Base-by-base conservation (phyloP, 495 filamentous ascomycete species). In the Neurospora sublineolata region DNA sequence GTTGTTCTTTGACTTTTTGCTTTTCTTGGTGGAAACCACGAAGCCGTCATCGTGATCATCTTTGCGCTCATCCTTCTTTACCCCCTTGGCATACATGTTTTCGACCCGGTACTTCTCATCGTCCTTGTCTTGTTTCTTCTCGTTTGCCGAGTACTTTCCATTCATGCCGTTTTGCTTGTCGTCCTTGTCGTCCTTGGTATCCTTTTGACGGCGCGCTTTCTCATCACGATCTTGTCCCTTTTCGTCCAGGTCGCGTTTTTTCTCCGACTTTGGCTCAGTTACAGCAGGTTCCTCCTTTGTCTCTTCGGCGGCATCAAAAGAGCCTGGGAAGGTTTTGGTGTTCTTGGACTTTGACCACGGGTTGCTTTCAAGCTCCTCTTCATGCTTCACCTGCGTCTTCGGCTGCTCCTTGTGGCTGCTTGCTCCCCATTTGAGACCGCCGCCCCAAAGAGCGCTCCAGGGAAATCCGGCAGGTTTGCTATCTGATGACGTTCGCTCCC, bases 301-400 rank as follows among this genome's bases (percentile, higher is more conserved):
- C 23, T 36, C 77, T 39, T 80, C 79, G 8, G 73, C 37, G 58
- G 79, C 81, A 68, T 80, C 81, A n/a, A 79, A 72, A 52, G 72
- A 60, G 12, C 83, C 84, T 71, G 85, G 84, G 30, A 74, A 74
- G 14, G 73, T 75, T 40, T 80, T 81, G 42, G 68, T 83, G 77
- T 84, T 85, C 72, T 83, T 85, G n/a, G 80, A 75, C 60, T 84
- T 84, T 18, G 75, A 68, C 85, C 83, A 85, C 40, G 84, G 75
- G 68, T 80, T 82, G 58, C 68, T 72, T 12, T 80, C 79, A 4
- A 69, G 68, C 70, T 80, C 77, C 5, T 68, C 73, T 14, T 80
- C 73, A 14, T 73, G 73, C 36, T 78, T 74, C 23, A 70, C 14
- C 46, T 76, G 75, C 52, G 52, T 27, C 52, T 64, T 64, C 3